Conservation (phyloP, 352 stramenopile genomes). For the Phytophthora pistaciae region DNA sequence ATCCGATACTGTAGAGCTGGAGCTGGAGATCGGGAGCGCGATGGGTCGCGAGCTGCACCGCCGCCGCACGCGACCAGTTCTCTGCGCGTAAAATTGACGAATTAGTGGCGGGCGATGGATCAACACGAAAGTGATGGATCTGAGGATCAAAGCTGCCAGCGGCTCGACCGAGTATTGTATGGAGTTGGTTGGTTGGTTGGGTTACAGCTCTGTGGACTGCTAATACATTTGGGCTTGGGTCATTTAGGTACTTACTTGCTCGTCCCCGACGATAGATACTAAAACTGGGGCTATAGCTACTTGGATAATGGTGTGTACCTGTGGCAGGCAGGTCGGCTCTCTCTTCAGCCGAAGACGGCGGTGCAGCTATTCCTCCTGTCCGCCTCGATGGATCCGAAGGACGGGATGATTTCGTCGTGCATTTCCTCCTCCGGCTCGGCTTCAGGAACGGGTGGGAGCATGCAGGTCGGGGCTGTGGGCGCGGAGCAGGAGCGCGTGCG, state of each 20-base stretch:
- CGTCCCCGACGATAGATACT: conserved; percentile 11
- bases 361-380: conserved; percentile 41
- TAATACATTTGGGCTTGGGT: conserved; percentile 4
- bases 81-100: neutral
- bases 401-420: conserved; percentile 6
- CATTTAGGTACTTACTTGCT: conserved; percentile 8
- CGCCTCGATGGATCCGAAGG: conserved; percentile 11
- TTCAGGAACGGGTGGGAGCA: conserved; percentile 32
- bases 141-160: conserved; percentile 9
- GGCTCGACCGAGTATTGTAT: conserved; percentile 5
- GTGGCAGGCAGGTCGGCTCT: conserved; percentile 10
- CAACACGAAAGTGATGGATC: neutral
- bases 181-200: conserved; percentile 9
- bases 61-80: neutral
- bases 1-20: neutral
- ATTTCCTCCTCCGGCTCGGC: conserved; percentile 33
- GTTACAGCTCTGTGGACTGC: neutral
- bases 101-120: neutral
- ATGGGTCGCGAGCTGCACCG: conserved; percentile 1
- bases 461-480: conserved; percentile 12
- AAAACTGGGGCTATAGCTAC: conserved; percentile 3
- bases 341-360: conserved; percentile 24
- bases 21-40: neutral
- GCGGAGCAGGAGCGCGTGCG: conserved; percentile 34
- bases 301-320: conserved; percentile 18